Conservation (phyloP, 176 grass and related monocot genomes). For the Dactylis glomerata region DNA sequence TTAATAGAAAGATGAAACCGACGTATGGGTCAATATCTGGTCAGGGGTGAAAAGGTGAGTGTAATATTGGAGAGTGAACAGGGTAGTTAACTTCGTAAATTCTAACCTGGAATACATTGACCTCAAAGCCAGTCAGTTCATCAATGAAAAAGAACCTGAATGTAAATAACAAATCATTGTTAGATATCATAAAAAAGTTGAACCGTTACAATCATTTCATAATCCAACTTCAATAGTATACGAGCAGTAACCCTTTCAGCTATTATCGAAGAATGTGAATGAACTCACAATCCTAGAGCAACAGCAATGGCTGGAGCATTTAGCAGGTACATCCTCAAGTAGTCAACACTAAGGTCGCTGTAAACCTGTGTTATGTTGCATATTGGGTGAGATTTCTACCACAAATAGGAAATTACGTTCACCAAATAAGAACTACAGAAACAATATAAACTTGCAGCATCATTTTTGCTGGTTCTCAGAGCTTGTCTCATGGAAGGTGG, state of each 20-base stretch:
- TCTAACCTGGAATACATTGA: constrained; percentile 46
- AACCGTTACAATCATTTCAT: no score
- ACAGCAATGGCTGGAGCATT: constrained; percentile 61
- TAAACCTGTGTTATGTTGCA: constrained; percentile 51
- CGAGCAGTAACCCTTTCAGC: background rate
- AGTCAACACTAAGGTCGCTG: constrained; percentile 68
- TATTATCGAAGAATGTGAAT: background rate
- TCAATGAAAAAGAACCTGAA: constrained; percentile 94
- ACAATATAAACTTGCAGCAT: background rate
- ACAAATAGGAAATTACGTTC: background rate
- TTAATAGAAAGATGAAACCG: background rate
- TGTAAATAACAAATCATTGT: background rate
- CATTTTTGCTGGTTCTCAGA: background rate
- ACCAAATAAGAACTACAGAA: background rate
- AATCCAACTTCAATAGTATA: background rate
- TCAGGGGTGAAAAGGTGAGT: background rate
- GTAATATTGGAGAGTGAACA: background rate
- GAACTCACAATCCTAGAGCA: constrained; percentile 65
- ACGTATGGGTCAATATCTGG: background rate
- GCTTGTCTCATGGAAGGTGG: background rate
- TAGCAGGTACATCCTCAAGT: constrained; percentile 63
- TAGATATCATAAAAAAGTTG: background rate
- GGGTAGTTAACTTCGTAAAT: background rate
- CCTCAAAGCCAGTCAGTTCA: constrained; percentile 94
- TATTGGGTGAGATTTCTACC: background rate